phyloP scores from a whole-genome alignment of 148 eudicot species.

The Cornus florida region DNA sequence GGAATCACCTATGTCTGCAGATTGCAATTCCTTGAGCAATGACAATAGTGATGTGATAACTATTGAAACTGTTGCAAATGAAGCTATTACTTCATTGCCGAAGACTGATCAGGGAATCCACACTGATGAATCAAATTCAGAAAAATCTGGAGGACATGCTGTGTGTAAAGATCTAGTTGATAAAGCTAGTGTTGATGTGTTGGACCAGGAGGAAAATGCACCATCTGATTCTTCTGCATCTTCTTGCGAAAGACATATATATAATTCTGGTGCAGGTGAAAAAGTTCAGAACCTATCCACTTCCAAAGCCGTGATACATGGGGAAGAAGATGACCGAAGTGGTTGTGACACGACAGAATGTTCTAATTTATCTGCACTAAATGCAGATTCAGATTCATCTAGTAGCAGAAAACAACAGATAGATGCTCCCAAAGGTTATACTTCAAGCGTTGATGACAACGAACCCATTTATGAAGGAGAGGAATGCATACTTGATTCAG shows the following conservation, averaged over 20 bases:
- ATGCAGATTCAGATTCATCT: constrained; percentile 43
- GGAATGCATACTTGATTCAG: constrained; percentile 75
- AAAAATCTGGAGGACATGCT: constrained; percentile 27
- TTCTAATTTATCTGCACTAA: constrained; percentile 14
- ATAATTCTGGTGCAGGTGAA: constrained; percentile 19
- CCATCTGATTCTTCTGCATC: constrained; percentile 16
- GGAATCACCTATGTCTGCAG: constrained; percentile 28
- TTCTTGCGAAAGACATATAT: constrained; percentile 19
- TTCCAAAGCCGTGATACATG: constrained; percentile 22
- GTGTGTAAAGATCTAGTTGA: constrained; percentile 26
- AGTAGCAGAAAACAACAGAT: constrained; percentile 29
- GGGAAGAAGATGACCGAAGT: constrained; percentile 27
- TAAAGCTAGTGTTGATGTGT: constrained; percentile 25
- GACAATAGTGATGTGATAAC: constrained; percentile 23
- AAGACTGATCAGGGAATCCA: constrained; percentile 22
- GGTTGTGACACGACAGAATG: constrained; percentile 20
- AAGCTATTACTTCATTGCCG: constrained; percentile 25
- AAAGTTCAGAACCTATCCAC: constrained; percentile 29
- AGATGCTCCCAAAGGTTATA: constrained; percentile 50
- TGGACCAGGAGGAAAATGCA: constrained; percentile 21
- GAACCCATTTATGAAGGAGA: constrained; percentile 97
- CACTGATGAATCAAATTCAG: constrained; percentile 22
- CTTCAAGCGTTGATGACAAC: constrained; percentile 49
- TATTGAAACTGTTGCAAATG: constrained; percentile 25
- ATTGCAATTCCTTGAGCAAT: constrained; percentile 21